Evolutionary conservation across 2,329 filamentous ascomycete species (phyloP).

Genomic region (Penicillium sp.): DNA sequence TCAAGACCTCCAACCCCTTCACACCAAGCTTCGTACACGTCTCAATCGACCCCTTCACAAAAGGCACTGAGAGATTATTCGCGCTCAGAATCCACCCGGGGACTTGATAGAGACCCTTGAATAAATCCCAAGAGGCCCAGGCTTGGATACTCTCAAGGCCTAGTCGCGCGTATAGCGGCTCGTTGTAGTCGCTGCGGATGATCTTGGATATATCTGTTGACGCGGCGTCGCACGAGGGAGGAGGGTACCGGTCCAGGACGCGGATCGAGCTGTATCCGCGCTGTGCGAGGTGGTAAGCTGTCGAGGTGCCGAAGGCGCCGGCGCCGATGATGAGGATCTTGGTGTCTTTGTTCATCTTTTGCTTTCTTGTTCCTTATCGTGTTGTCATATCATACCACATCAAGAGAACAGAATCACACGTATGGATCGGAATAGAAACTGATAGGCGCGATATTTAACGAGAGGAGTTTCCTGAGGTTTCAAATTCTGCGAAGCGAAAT

Average conservation of each 20-base stretch:
- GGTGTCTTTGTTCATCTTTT: too few species aligned
- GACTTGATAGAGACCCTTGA: slow-evolving; percentile 1
- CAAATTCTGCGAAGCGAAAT: too few species aligned
- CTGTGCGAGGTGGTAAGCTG: slow-evolving; percentile 8
- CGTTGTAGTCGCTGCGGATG: slow-evolving; percentile 9
- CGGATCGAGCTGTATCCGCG: slow-evolving; percentile 5
- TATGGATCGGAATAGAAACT: too few species aligned
- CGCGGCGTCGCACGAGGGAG: slow-evolving; percentile 8
- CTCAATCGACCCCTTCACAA: slow-evolving; percentile 5
- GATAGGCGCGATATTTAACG: too few species aligned
- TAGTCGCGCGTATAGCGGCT: slow-evolving; percentile 2
- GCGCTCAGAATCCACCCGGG: slow-evolving; percentile 9
- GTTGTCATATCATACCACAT: too few species aligned
- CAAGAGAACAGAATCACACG: too few species aligned
- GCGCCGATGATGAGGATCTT: slow-evolving; percentile 5
- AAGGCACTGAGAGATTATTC: neutral
- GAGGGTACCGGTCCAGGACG: neutral
- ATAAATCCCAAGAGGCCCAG: neutral
- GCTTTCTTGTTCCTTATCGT: too few species aligned
- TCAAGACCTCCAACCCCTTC: neutral
- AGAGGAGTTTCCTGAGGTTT: too few species aligned
- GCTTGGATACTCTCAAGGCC: slow-evolving; percentile 2
- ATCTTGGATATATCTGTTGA: slow-evolving; percentile 10
- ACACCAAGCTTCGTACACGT: slow-evolving; percentile 1
- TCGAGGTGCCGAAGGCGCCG: slow-evolving; percentile 5